Base-by-base conservation (phyloP, 108 stramenopile genomes). In the Nitzschia sp. region DNA sequence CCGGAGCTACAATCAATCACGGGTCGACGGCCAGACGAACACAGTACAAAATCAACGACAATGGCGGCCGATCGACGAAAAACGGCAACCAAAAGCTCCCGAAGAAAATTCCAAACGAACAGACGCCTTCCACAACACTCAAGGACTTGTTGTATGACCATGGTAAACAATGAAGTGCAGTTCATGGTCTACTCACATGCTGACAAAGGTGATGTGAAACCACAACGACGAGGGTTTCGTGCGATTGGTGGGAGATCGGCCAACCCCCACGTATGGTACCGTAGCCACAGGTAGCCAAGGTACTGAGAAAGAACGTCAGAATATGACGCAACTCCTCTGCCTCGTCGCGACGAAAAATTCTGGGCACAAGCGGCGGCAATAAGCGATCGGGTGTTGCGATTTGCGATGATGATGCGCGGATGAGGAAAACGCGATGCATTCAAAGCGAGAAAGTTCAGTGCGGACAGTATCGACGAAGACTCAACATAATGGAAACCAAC, bases 241-340 rank as follows among this genome's bases (percentile, higher is more conserved):
- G 55, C 55, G 55, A 56, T 50, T 50, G 48, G 48, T n/a, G 48
- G 48, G 48, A 50, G 48, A 50, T 50, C 48, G 48, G 48, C 48
- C 48, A 22, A 22, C 48, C 8, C 17, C 13, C 38, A 41, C n/a
- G n/a, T n/a, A n/a, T n/a, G n/a, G n/a, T n/a, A 9, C 38, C 48
- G 48, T 50, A 50, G 48, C 9, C 17, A 50, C 48, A 50, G 16
- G 48, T 50, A 50, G 13, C 9, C 13, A 4, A 4, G 5, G 48
- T 50, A 50, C 48, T 21, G 48, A 16, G 17, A n/a, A 50, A 19
- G 48, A 50, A 22, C 48, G 48, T 50, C 48, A 50, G 48, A 50
- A 50, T 50, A 50, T 50, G 48, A 50, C 48, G 48, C 48, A 50
- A 50, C 48, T n/a, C 5, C 48, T n/a, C n/a, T n/a, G n/a, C n/a